These are phyloP conservation scores for Dactylonectria estremocensis DNA, from an alignment of 2,329 filamentous ascomycete genomes.

Conservation along the genomic window DNA sequence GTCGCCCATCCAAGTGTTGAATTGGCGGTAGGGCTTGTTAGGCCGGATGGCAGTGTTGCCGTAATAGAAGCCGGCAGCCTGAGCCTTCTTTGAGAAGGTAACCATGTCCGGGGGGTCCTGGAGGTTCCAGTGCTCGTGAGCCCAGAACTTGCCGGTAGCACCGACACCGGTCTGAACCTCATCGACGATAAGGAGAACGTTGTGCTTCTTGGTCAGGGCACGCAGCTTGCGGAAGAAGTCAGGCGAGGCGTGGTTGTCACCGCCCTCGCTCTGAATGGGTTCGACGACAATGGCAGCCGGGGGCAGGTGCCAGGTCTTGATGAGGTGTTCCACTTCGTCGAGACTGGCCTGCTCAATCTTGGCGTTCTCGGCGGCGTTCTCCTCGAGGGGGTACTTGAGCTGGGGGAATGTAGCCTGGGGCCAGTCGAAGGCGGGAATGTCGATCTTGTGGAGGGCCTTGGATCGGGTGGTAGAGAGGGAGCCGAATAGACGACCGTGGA, in stretches of 20 bases:
- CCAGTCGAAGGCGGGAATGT: constrained; percentile 97
- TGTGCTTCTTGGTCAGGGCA: constrained; percentile 82
- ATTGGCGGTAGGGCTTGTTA: constrained; percentile 95
- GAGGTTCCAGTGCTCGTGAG: constrained; percentile 94
- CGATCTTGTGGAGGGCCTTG: constrained; percentile 95
- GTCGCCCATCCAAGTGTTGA: constrained; percentile 99
- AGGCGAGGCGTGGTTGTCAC: constrained; percentile 93
- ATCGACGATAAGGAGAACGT: constrained; percentile 90
- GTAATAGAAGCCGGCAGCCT: constrained; percentile 94
- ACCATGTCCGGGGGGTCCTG: constrained; percentile 89
- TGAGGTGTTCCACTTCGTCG: constrained; percentile 85
- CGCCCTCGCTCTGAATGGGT: constrained; percentile 94
- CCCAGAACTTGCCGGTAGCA: constrained; percentile 95
- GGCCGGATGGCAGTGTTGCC: constrained; percentile 84
- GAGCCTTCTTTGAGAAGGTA: constrained; percentile 95
- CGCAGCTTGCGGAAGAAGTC: constrained; percentile 90
- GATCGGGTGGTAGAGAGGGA: constrained; percentile 90
- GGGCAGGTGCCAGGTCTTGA: constrained; percentile 83
- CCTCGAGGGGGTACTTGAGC: constrained; percentile 89
- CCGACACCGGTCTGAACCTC: constrained; percentile 96
- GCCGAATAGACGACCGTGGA: constrained; percentile 93
- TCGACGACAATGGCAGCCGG: constrained; percentile 89
- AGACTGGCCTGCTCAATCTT: constrained; percentile 85
- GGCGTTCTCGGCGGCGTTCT: constrained; percentile 86
- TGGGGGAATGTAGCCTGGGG: constrained; percentile 89